These are phyloP conservation scores for Dillenia suffruticosa DNA, from an alignment of 164 flowering plant genomes.

Conservation along the genomic window DNA sequence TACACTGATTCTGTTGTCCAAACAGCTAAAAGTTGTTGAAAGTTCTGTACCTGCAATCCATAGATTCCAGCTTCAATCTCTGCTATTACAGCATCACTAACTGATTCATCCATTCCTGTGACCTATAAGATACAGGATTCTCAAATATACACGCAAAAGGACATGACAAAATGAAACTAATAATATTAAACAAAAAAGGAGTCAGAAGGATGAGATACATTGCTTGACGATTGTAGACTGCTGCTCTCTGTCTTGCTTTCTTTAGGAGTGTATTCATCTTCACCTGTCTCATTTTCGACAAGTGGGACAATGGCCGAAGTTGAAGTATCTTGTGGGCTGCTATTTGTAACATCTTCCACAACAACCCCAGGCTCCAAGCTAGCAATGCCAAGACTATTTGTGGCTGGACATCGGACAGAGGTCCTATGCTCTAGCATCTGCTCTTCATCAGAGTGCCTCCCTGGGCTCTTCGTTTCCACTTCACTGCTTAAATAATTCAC, in stretches of 20 bases:
- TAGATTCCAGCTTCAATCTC: slow-evolving; percentile 79
- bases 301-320: slow-evolving; percentile 25
- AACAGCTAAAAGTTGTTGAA: too few species aligned
- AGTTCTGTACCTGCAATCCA: slow-evolving; percentile 64
- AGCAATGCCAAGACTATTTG: slow-evolving; percentile 14
- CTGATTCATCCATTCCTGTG: slow-evolving; percentile 25
- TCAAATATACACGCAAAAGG: not conserved
- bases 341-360: slow-evolving; percentile 56
- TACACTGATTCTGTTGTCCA: too few species aligned
- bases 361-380: slow-evolving; percentile 24
- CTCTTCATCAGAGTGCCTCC: slow-evolving; percentile 6
- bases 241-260: slow-evolving; percentile 29
- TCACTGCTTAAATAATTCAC: slow-evolving; percentile 6
- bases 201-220: slow-evolving; percentile 28
- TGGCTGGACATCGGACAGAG: slow-evolving; percentile 13
- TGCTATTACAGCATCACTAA: slow-evolving; percentile 53
- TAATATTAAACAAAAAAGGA: not conserved
- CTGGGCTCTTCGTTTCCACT: slow-evolving; percentile 6
- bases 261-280: slow-evolving; percentile 20
- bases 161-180: not conserved
- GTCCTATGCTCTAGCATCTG: slow-evolving; percentile 14
- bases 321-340: slow-evolving; percentile 22
- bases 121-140: slow-evolving; percentile 27
- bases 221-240: slow-evolving; percentile 22
- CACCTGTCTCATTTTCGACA: slow-evolving; percentile 25